Evolutionary conservation across 164 flowering plant genomes (phyloP), one percentile per base, ranked within the genome.

Genomic region (Magnolia kwangsiensis): DNA sequence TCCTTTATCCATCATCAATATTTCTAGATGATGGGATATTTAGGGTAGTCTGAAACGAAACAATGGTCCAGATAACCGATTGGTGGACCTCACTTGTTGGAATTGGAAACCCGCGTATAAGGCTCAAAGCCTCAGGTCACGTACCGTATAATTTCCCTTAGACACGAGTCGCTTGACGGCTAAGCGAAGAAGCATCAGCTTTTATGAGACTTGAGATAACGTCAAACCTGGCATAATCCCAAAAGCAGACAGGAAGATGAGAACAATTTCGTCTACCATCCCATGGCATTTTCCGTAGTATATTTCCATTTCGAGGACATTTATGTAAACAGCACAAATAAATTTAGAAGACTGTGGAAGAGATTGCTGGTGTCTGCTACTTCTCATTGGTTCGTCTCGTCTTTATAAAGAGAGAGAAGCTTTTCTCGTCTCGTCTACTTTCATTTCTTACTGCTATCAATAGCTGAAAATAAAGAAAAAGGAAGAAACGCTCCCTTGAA

Each of bases 401-500:
- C 61, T 55, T 11, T 9, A 55, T 16, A 16, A 55, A 55, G 61
- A 55, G 61, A 11, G 61, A 11, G 18, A 55, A 55, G 18, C 61
- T 55, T 16, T 55, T 11, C 61, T 16, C 61, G 3, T 55, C 61
- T 37, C 45, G 4, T 37, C 19, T 11, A 0, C 61, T 11, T 16
- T 16, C 18, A 10, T 55, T 55, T 55, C 18, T 13, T 16, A 55
- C 61, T 14, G 18, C 61, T 13, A 11, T 55, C 61, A 55, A 16
- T 10, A 16, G 61, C 61, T 16, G 13, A 10, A 8, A 16, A 10
- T 55, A 16, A 10, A 8, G 18, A 69, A 24, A 37, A 69, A 69
- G 37, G 24, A 55, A 8, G 16, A 66, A 19, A 4, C 64, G 70
- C 23, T n/a, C 66, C 72, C 73, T 78, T 81, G 78, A 77, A 75